Percentiles rank a stretch among this genome's conserved stretches.
Conservation (phyloP, 2,329 filamentous ascomycete genomes). For the Fusarium pseudoanthophilum region DNA sequence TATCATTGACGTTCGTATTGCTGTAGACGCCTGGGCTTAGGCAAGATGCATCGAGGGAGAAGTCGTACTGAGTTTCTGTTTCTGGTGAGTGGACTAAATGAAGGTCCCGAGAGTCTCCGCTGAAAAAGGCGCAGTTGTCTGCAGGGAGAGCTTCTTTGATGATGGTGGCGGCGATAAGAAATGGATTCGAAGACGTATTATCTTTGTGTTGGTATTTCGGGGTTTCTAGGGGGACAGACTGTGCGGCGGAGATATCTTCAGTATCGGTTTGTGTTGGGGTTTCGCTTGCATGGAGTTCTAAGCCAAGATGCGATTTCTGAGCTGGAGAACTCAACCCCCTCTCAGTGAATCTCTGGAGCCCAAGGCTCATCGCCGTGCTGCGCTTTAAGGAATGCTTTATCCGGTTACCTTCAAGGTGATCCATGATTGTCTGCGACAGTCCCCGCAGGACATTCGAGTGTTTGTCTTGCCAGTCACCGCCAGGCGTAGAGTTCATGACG, state of each 20-base stretch:
- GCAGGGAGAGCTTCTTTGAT: background rate
- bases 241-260: background rate
- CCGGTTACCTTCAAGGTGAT: background rate
- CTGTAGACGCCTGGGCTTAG: background rate
- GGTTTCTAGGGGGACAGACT: accelerated
- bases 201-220: background rate
- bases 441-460: background rate
- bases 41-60: background rate
- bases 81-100: background rate
- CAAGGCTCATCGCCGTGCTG: background rate
- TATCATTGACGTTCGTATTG: background rate
- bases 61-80: background rate
- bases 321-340: background rate
- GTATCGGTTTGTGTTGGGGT: too few species aligned
- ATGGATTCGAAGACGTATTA: background rate
- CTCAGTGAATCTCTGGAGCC: background rate
- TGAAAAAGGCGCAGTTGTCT: background rate
- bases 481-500: background rate
- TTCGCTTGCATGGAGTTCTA: accelerated
- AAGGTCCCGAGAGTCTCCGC: background rate
- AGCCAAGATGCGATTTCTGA: background rate
- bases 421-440: background rate
- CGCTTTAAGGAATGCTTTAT: background rate
- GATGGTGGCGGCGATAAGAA: background rate
- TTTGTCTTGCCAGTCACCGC: accelerated